phyloP scores from a whole-genome alignment of 2,329 filamentous ascomycete species.

The Proliferodiscus dingleyae region DNA sequence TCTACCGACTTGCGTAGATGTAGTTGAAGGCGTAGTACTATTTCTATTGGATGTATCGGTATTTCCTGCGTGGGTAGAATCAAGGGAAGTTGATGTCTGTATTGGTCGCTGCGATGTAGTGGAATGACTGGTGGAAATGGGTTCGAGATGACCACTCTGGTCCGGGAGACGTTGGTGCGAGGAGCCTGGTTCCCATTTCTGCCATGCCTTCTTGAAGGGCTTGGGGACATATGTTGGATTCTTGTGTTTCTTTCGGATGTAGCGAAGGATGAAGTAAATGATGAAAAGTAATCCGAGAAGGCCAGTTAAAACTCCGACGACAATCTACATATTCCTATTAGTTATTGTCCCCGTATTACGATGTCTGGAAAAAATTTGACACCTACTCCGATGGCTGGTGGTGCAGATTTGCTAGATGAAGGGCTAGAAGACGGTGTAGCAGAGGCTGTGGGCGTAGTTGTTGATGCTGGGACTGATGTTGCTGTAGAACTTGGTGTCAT shows the following conservation, averaged over 20 bases:
- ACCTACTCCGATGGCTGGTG: constrained; percentile 8
- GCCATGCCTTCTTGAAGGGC: constrained; percentile 46
- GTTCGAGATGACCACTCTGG: constrained; percentile 36
- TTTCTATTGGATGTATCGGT: constrained; percentile 1
- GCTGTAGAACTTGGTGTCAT: constrained; percentile 1
- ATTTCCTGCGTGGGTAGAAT: constrained; percentile 7
- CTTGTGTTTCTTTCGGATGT: constrained; percentile 38
- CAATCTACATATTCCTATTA: constrained; percentile 6
- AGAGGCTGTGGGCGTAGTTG: constrained; percentile 3
- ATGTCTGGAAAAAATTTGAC: background rate
- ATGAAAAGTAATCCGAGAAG: constrained; percentile 20
- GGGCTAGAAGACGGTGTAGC: background rate
- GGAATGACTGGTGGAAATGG: constrained; percentile 24
- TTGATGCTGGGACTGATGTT: constrained; percentile 1
- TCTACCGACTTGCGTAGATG: constrained; percentile 56
- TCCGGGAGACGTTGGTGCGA: constrained; percentile 19
- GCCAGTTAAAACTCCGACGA: constrained; percentile 12
- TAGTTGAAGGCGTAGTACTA: constrained; percentile 3
- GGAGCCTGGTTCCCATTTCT: constrained; percentile 39
- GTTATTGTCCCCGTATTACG: background rate
- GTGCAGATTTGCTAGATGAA: background rate
- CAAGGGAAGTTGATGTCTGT: constrained; percentile 12
- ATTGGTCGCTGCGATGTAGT: constrained; percentile 7
- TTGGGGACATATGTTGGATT: constrained; percentile 48
- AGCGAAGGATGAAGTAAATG: constrained; percentile 29